These are phyloP conservation scores for Euphorbia lathyris DNA, from an alignment of 345 rosid genomes.

Conservation along the genomic window DNA sequence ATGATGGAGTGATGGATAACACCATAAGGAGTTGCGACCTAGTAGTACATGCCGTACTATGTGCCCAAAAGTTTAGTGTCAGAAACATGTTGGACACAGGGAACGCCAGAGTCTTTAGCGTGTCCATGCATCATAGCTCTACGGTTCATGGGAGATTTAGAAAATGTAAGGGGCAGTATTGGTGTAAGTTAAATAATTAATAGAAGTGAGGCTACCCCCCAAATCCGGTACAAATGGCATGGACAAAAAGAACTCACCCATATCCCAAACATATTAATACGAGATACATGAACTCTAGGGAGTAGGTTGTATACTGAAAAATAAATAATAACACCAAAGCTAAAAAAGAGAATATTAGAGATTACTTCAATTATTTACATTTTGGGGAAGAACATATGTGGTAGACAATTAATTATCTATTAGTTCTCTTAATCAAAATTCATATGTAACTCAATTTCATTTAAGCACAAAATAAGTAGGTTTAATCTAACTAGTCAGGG, in stretches of 20 bases:
- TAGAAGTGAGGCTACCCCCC: neutral
- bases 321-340: neutral
- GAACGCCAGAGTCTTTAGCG: too few relatives aligned
- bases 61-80: too few relatives aligned
- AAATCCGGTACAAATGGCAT: conserved; percentile 4
- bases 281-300: neutral
- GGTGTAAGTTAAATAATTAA: neutral
- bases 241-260: too few relatives aligned
- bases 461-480: neutral
- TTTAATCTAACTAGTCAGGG: conserved; percentile 7
- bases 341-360: neutral
- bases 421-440: neutral
- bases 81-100: too few relatives aligned
- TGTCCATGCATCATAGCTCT: too few relatives aligned
- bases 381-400: neutral
- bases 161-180: neutral
- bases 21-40: too few relatives aligned
- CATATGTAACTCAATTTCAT: neutral
- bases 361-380: neutral
- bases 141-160: neutral
- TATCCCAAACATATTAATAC: neutral
- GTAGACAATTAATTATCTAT: neutral
- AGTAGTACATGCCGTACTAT: too few relatives aligned
- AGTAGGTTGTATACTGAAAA: too few relatives aligned
- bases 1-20: too few relatives aligned